Percentiles rank a stretch among this genome's conserved stretches.
Evolutionary conservation across 2,329 filamentous ascomycete genomes (phyloP).

Genomic region (Alternaria tenuissima): DNA sequence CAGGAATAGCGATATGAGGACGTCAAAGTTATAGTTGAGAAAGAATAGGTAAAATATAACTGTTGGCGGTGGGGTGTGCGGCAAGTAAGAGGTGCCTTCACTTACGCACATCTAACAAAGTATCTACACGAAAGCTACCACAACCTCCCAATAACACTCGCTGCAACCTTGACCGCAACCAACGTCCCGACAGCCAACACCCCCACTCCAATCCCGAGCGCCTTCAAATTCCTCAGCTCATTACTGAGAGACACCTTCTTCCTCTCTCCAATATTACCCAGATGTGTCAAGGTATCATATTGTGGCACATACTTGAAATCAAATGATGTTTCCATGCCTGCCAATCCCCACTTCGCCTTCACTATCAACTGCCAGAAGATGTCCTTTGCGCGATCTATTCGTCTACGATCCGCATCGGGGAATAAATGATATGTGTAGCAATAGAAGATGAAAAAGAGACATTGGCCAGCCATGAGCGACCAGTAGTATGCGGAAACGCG

Average conservation of each 20-base stretch:
- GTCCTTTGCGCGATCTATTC: conserved; percentile 61
- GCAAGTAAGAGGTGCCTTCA: background rate
- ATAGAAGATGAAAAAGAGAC: conserved; percentile 68
- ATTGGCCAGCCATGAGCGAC: conserved; percentile 69
- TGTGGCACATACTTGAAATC: conserved; percentile 75
- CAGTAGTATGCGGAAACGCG: conserved; percentile 66
- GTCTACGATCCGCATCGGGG: conserved; percentile 58
- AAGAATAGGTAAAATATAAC: background rate
- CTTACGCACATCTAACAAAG: background rate
- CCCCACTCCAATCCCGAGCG: conserved; percentile 54
- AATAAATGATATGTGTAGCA: conserved; percentile 62
- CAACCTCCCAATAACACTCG: conserved; percentile 24
- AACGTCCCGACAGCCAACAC: conserved; percentile 36
- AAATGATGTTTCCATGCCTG: conserved; percentile 67
- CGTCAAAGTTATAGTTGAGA: background rate
- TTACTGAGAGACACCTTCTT: conserved; percentile 49
- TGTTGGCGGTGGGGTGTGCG: background rate
- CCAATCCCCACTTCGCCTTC: conserved; percentile 70
- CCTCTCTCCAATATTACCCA: conserved; percentile 54
- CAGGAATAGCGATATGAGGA: background rate
- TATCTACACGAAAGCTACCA: conserved; percentile 21
- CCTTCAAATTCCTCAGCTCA: conserved; percentile 59
- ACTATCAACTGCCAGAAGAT: conserved; percentile 68
- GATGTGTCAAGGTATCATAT: conserved; percentile 59
- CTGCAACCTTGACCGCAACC: conserved; percentile 36